phyloP scores from a whole-genome alignment of 129 eudicot species.

The Rutidosis leptorrhynchoides region DNA sequence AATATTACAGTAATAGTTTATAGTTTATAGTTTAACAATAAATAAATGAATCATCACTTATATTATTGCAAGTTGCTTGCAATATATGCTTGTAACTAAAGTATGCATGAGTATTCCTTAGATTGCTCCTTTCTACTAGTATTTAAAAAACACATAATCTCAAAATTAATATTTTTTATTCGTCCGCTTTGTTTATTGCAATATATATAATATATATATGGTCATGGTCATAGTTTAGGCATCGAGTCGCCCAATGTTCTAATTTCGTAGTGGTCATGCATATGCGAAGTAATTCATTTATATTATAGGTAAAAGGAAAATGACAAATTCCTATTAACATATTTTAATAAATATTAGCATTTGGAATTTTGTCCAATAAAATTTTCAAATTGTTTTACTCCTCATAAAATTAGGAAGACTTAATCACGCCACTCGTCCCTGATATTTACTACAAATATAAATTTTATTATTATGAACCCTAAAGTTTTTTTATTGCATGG shows the following conservation, averaged over 20 bases:
- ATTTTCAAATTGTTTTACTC: too few relatives aligned
- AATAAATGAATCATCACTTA: conserved; percentile 22
- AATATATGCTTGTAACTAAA: conserved; percentile 45
- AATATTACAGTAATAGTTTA: neutral
- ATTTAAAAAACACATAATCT: conserved; percentile 9
- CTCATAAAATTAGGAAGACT: too few relatives aligned
- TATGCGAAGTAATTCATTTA: neutral
- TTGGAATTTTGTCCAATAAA: neutral
- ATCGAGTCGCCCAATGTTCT: conserved; percentile 23
- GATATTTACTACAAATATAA: too few relatives aligned
- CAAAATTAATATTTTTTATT: neutral
- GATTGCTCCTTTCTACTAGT: conserved; percentile 36
- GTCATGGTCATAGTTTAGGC: conserved; percentile 32
- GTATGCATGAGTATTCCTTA: conserved; percentile 50
- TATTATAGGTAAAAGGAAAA: neutral
- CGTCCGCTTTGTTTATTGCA: conserved; percentile 23
- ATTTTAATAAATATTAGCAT: neutral
- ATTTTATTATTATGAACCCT: too few relatives aligned
- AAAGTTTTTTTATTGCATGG: too few relatives aligned
- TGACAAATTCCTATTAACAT: conserved; percentile 1
- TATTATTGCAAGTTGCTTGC: conserved; percentile 40
- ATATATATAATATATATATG: too few relatives aligned
- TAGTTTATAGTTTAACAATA: too few relatives aligned
- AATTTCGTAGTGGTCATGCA: neutral
- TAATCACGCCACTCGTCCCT: too few relatives aligned